Base-by-base conservation (phyloP, 148 eudicot species). In the Rhododendron henanense region DNA sequence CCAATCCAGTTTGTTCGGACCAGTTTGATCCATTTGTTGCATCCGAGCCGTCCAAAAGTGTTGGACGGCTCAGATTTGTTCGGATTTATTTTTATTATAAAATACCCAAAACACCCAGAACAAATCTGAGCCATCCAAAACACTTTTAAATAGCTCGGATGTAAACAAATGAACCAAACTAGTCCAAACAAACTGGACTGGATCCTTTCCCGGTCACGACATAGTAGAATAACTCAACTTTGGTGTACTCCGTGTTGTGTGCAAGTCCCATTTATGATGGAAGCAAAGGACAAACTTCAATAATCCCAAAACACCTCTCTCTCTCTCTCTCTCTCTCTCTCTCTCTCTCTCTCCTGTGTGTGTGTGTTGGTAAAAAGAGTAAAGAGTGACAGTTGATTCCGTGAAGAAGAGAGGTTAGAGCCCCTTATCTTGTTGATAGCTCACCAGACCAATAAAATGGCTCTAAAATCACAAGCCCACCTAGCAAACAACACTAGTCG, bases 301-400 rank as follows among this genome's bases (percentile, higher is more conserved):
- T 28, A 31, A 31, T 31, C 48, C 51, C 4, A 50, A 79, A 44
- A 23, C 28, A 16, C 4, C 10, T n/a, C 57, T 45, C 61, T 79
- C 74, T 59, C 71, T 19, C 47, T 35, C 28, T 53, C 19, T 45
- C 55, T 78, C 59, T 79, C 73, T 81, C 71, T 19, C 48, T 19
- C 28, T 53, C 71, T 37, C 83, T 21, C 21, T 7, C 2, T 2
- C 23, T 7, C 78, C 25, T 28, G 31, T 28, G 31, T 31, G 31
- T 65, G 57, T 82, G 51, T n/a, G 39, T 83, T 44, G 84, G 76
- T 85, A 87, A 85, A 81, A 39, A 65, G 21, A 55, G 15, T 74
- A 23, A 19, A 23, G n/a, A 23, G 87, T 59, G 90, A 89, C 87
- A 77, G 89, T 69, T 85, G 84, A 85, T 76, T 84, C 90, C 87